A percentile compares a stretch with the other conserved stretches of the same genome.
phyloP scores from a whole-genome alignment of 805 yeast genomes.

The Saturnispora besseyi region DNA sequence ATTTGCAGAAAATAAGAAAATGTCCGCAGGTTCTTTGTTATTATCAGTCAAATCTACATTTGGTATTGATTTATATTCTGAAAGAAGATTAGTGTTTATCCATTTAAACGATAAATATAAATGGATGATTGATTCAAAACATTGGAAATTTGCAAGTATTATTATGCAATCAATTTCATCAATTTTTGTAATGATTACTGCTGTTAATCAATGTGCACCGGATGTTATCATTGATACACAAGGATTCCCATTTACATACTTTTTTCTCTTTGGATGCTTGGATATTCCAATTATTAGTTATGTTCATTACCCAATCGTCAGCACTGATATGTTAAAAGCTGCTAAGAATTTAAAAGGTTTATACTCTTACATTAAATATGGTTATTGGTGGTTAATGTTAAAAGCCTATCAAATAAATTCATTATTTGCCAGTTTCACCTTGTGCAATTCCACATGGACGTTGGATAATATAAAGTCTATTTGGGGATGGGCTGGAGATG shows the following conservation, averaged over 20 bases:
- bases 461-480: slow-evolving; percentile 55
- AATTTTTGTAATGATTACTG: slow-evolving; percentile 56
- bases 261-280: slow-evolving; percentile 46
- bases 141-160: slow-evolving; percentile 76
- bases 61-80: slow-evolving; percentile 22
- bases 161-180: slow-evolving; percentile 87
- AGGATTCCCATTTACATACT: slow-evolving; percentile 87
- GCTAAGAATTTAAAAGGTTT: slow-evolving; percentile 9
- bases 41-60: slow-evolving; percentile 20
- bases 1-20: slow-evolving; percentile 21
- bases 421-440: slow-evolving; percentile 50
- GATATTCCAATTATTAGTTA: slow-evolving; percentile 75
- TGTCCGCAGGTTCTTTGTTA: slow-evolving; percentile 21
- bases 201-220: slow-evolving; percentile 59
- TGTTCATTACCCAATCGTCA: slow-evolving; percentile 92
- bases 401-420: slow-evolving; percentile 59
- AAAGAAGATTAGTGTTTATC: slow-evolving; percentile 26
- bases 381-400: slow-evolving; percentile 69
- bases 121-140: slow-evolving; percentile 53
- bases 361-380: slow-evolving; percentile 33
- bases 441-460: slow-evolving; percentile 92
- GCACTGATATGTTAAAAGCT: slow-evolving; percentile 59
- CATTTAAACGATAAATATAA: slow-evolving; percentile 29
- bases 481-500: slow-evolving; percentile 44
- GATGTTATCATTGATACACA: slow-evolving; percentile 93